These are phyloP conservation scores for Groenewaldozyma tartarivorans DNA, from an alignment of 805 yeast species.

Conservation along the genomic window DNA sequence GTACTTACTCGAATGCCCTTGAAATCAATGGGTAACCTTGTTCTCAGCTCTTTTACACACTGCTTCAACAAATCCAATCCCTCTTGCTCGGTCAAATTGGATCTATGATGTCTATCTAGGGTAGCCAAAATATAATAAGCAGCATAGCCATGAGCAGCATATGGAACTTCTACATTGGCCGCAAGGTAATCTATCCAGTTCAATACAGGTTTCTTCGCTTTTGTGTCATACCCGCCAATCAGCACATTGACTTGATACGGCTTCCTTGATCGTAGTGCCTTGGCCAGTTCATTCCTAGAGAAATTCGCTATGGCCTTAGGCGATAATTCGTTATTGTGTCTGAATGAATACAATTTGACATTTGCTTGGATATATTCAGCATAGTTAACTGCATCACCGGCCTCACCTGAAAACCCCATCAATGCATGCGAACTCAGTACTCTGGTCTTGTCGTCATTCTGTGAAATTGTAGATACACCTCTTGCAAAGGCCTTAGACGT, in stretches of 20 bases:
- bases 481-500: conserved; percentile 93
- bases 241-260: conserved; percentile 93
- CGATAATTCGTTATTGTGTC: conserved; percentile 72
- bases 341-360: conserved; percentile 74
- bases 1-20: conserved; percentile 57
- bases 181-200: conserved; percentile 93
- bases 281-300: conserved; percentile 80
- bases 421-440: conserved; percentile 63
- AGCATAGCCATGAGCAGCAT: conserved; percentile 98
- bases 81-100: conserved; percentile 64
- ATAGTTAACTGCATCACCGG: conserved; percentile 93
- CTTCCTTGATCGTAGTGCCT: conserved; percentile 81
- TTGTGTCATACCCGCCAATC: conserved; percentile 71
- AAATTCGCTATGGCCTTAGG: conserved; percentile 84
- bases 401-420: conserved; percentile 88
- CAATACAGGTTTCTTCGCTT: conserved; percentile 50
- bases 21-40: conserved; percentile 88
- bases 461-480: conserved; percentile 75
- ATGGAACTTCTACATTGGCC: conserved; percentile 81
- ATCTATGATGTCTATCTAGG: conserved; percentile 80
- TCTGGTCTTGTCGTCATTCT: conserved; percentile 73
- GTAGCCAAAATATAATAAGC: conserved; percentile 87
- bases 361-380: conserved; percentile 93
- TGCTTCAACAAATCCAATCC: conserved; percentile 64
- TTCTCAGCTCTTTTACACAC: conserved; percentile 70